phyloP scores from a whole-genome alignment of 257 asterid species.

The Linaria vulgaris region DNA sequence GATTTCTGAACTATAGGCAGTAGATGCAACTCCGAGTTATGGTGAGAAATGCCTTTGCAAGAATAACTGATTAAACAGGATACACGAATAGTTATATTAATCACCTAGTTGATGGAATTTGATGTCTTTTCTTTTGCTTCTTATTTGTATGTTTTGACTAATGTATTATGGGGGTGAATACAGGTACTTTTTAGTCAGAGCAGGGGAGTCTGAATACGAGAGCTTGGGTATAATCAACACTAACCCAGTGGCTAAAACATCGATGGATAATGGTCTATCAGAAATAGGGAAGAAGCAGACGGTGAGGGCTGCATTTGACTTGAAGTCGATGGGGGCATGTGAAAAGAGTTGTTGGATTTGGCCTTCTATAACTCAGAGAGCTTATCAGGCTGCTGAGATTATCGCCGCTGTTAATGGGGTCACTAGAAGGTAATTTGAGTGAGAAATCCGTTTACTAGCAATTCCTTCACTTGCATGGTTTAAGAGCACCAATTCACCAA shows the following conservation, averaged over 20 bases:
- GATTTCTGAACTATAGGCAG: too few species aligned
- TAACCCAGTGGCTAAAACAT: slow-evolving; percentile 93
- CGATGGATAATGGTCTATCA: slow-evolving; percentile 78
- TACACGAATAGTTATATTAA: too few species aligned
- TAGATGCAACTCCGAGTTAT: too few species aligned
- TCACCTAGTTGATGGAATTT: too few species aligned
- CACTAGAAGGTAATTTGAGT: slow-evolving; percentile 55
- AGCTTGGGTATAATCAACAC: slow-evolving; percentile 80
- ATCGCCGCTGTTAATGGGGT: slow-evolving; percentile 80
- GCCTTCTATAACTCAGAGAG: slow-evolving; percentile 97
- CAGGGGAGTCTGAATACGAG: slow-evolving; percentile 93
- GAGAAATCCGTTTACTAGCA: slow-evolving; percentile 2
- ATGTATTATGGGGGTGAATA: background rate
- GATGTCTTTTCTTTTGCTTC: too few species aligned
- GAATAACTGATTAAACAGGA: too few species aligned
- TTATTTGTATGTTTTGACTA: too few species aligned
- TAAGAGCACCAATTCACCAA: background rate
- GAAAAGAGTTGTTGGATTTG: slow-evolving; percentile 91
- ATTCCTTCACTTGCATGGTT: slow-evolving; percentile 8
- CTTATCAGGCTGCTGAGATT: slow-evolving; percentile 97
- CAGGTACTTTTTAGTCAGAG: slow-evolving; percentile 90
- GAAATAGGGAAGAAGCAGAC: slow-evolving; percentile 81
- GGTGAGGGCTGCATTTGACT: slow-evolving; percentile 63
- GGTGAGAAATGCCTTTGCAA: too few species aligned
- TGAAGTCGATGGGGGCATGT: slow-evolving; percentile 77